Evolutionary conservation across 2,329 filamentous ascomycete genomes (phyloP).

Genomic region (Sphaerostilbella broomeana): DNA sequence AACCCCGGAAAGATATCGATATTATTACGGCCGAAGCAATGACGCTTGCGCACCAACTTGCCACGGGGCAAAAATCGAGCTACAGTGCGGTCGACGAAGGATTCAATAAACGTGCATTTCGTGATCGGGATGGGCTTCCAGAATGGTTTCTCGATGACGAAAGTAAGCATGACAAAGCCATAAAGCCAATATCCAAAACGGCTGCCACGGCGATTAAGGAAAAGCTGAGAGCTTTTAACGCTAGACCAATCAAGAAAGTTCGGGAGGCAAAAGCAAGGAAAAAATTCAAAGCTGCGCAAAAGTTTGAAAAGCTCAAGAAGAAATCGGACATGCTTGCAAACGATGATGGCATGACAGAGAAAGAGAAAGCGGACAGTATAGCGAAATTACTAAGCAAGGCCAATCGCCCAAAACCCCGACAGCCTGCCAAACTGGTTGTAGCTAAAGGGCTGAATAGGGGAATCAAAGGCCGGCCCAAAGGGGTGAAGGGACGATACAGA

Average conservation of each 20-base stretch:
- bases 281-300: slow-evolving; percentile 90
- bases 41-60: slow-evolving; percentile 89
- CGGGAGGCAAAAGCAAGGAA: slow-evolving; percentile 93
- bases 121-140: slow-evolving; percentile 83
- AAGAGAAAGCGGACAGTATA: slow-evolving; percentile 88
- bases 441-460: slow-evolving; percentile 79
- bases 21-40: slow-evolving; percentile 99
- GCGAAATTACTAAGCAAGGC: slow-evolving; percentile 74
- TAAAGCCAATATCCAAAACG: slow-evolving; percentile 86
- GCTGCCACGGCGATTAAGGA: slow-evolving; percentile 90
- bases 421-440: slow-evolving; percentile 80
- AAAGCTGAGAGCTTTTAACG: slow-evolving; percentile 86
- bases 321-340: slow-evolving; percentile 87
- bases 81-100: slow-evolving; percentile 80
- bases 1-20: slow-evolving; percentile 64
- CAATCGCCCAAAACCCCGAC: slow-evolving; percentile 77
- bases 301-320: slow-evolving; percentile 90
- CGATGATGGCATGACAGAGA: slow-evolving; percentile 89
- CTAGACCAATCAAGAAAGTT: slow-evolving; percentile 97
- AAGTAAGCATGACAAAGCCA: slow-evolving; percentile 68
- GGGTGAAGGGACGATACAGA: slow-evolving; percentile 94
- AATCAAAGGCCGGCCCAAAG: slow-evolving; percentile 77
- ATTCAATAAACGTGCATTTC: slow-evolving; percentile 89
- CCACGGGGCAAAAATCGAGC: slow-evolving; percentile 73
- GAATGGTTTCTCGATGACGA: slow-evolving; percentile 99